Base-by-base conservation (phyloP, 371 early-diverging fungal genomes). In the Mucor indicus region DNA sequence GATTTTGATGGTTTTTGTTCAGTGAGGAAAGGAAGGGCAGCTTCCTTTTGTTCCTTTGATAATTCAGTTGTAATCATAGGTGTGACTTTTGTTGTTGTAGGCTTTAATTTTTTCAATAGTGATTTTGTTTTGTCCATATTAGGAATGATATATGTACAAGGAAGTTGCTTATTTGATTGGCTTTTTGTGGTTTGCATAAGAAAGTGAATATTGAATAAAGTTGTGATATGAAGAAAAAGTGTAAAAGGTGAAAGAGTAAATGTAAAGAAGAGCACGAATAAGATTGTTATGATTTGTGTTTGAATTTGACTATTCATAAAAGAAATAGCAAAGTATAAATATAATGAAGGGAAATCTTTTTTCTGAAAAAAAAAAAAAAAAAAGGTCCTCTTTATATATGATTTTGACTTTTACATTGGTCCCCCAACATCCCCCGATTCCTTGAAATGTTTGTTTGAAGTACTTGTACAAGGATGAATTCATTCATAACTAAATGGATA, bases 1-100 rank as follows among this genome's bases (percentile, higher is more conserved):
- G 46, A 25, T 27, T 53, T 53, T 23, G 46, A 53, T 30, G 17
- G 21, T 21, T 31, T 38, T 24, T 38, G 38, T 11, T 40, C 32
- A 17, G n/a, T 24, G 11, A 46, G 39, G 21, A 46, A 45, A 31
- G 53, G 53, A 51, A 51, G 44, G 29, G 52, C 52, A 30, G 44
- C 52, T 30, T 37, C 32, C 21, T 51, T 51, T 51, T 51, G 52
- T 15, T 29, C 53, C 38, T 29, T 21, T 52, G 53, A 33, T 15
- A 49, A 32, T 16, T 32, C 29, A 10, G 21, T 29, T 29, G 48
- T 38, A 8, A 21, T 37, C 19, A n/a, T 22, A 23, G 16, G 19
- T 17, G 36, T 15, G 36, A 25, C n/a, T n/a, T n/a, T n/a, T n/a
- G n/a, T n/a, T n/a, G n/a, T n/a, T 19, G 27, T 10, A 37, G 24